Evolutionary conservation across 306 rosid species (phyloP).

Genomic region (Rubus parviflorus): DNA sequence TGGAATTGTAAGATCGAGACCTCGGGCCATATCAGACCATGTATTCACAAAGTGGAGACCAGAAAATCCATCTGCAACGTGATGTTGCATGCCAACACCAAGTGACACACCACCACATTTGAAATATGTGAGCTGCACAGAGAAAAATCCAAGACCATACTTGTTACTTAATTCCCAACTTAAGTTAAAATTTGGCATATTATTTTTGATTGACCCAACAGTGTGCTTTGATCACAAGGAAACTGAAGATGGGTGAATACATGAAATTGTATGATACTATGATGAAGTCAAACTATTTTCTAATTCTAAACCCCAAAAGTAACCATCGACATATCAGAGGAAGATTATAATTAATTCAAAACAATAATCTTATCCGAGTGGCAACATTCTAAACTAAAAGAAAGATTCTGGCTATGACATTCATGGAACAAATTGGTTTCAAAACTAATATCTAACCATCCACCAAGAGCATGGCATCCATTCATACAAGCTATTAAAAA

Average conservation of each 20-base stretch:
- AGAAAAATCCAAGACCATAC: neutral
- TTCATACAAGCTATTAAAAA: neutral
- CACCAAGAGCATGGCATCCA: neutral
- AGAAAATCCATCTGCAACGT: constrained; percentile 80
- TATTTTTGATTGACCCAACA: neutral
- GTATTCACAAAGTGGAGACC: constrained; percentile 86
- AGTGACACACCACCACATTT: constrained; percentile 95
- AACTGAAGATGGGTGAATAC: neutral
- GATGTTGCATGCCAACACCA: constrained; percentile 93
- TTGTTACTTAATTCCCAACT: neutral
- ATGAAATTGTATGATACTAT: neutral
- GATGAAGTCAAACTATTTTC: neutral
- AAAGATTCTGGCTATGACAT: neutral
- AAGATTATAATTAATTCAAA: neutral
- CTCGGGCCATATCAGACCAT: constrained; percentile 92
- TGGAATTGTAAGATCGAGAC: constrained; percentile 61
- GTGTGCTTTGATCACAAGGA: too few relatives aligned
- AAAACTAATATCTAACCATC: too few relatives aligned
- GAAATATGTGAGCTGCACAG: constrained; percentile 67
- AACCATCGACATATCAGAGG: neutral
- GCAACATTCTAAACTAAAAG: neutral
- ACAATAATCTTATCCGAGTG: neutral
- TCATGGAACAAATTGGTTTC: neutral
- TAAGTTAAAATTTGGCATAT: neutral
- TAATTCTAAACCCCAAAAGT: neutral